A percentile compares a stretch with the other conserved stretches of the same genome.
These are phyloP conservation scores for Saprolegnia diclina DNA, from an alignment of 352 stramenopile species.

Conservation along the genomic window DNA sequence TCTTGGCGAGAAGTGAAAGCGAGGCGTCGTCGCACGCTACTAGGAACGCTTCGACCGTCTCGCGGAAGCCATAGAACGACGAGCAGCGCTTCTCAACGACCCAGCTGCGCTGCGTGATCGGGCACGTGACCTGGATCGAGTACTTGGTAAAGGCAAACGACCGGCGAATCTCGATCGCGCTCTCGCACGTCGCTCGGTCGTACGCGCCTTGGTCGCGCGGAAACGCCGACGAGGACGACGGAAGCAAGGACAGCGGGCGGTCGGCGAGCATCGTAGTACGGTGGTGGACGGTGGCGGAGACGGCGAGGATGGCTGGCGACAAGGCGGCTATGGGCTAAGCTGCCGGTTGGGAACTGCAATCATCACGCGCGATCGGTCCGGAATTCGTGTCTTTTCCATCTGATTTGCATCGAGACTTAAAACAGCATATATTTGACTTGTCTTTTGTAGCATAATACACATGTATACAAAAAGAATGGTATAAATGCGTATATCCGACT, in stretches of 20 bases:
- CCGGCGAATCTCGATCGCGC: slow-evolving; percentile 2
- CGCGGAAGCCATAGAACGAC: slow-evolving; percentile 1
- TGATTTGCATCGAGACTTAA: too few relatives aligned
- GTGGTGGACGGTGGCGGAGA: too few relatives aligned
- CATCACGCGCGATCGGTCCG: too few relatives aligned
- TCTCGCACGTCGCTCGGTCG: background rate
- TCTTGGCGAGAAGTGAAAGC: background rate
- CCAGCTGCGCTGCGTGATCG: slow-evolving; percentile 5
- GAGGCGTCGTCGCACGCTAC: background rate
- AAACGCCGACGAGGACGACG: background rate
- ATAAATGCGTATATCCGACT: too few relatives aligned
- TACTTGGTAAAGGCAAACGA: slow-evolving; percentile 7
- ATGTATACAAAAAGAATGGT: too few relatives aligned
- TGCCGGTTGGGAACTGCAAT: too few relatives aligned
- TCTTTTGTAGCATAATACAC: too few relatives aligned
- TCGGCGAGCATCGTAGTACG: background rate
- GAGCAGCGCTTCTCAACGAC: background rate
- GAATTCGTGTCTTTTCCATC: too few relatives aligned
- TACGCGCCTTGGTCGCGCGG: background rate
- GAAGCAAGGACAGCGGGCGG: background rate
- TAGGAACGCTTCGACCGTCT: background rate
- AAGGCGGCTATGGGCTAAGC: too few relatives aligned
- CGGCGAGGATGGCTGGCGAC: too few relatives aligned
- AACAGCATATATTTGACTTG: too few relatives aligned
- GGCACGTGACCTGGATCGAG: slow-evolving; percentile 7